Evolutionary conservation across 192 early-diverging fungal genomes (phyloP), one percentile per base, ranked within the genome.

Genomic region (Rhizophagus sp.): DNA sequence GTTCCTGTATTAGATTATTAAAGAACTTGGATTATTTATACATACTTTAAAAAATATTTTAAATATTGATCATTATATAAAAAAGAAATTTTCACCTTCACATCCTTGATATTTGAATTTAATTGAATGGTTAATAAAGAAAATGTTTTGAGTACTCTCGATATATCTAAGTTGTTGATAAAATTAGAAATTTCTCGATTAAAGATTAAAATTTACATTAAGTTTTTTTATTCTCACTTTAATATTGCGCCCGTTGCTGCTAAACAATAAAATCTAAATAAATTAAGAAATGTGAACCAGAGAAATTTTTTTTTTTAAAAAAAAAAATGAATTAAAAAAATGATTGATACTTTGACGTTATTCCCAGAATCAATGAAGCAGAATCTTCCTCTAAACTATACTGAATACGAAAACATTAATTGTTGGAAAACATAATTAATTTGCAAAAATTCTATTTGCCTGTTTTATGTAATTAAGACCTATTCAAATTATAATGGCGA

Each of bases 41-140:
- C 7, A 8, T 41, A 41, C 39, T 41, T 41, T 41, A 41, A 41
- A 30, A 30, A 30, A 41, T 41, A 5, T 36, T 36, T n/a, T 36
- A 36, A 36, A 4, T 36, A 36, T 36, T 36, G 0, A 41, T 41
- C 6, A 41, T 41, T 7, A 41, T 41, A 41, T 41, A 76, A 1
- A 57, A 19, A 75, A 81, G 1, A 4, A 27, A 81, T 17, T 25
- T 15, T 41, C 76, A 70, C 90, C 92, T 64, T 87, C 81, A n/a
- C 83, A 83, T 0, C 83, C 84, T 81, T 88, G 82, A 73, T 87
- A 92, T 74, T 89, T 89, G 82, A 92, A 90, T 49, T 82, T 80
- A 36, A 93, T 78, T 8, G 89, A 87, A 80, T 86, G 84, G 36
- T 87, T 84, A 61, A 71, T 79, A 75, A 89, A 90, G 13, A 83